phyloP scores from a whole-genome alignment of 2,329 filamentous ascomycete species.

The Calonectria hongkongensis region DNA sequence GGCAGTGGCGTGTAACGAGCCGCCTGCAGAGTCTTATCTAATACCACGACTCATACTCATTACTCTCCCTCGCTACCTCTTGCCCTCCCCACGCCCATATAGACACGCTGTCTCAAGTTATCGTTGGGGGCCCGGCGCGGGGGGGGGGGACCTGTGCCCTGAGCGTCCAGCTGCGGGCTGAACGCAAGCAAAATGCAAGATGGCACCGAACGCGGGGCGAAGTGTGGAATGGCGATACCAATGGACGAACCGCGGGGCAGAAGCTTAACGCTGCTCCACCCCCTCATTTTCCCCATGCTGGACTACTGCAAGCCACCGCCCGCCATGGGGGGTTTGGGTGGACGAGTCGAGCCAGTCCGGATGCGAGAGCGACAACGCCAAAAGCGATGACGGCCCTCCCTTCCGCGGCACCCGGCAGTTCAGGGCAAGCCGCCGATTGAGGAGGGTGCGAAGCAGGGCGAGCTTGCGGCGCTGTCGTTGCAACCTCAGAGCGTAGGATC shows the following conservation, averaged over 20 bases:
- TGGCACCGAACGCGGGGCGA: constrained; percentile 22
- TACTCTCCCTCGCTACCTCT: constrained; percentile 15
- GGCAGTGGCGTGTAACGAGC: constrained; percentile 6
- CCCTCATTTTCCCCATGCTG: constrained; percentile 53
- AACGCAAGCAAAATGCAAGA: constrained; percentile 16
- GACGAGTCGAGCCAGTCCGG: neutral
- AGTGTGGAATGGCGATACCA: constrained; percentile 15
- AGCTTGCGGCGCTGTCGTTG: constrained; percentile 13
- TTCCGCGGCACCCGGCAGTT: constrained; percentile 33
- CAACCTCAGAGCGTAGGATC: constrained; percentile 4
- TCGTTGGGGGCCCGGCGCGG: constrained; percentile 10
- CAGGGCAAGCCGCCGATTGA: neutral
- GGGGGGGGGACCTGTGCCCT: neutral
- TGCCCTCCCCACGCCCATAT: constrained; percentile 33
- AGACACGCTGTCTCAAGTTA: constrained; percentile 3
- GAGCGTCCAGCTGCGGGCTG: constrained; percentile 22
- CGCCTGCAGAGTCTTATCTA: constrained; percentile 17
- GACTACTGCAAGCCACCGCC: constrained; percentile 55
- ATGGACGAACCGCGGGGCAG: constrained; percentile 35
- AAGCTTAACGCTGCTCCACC: constrained; percentile 42
- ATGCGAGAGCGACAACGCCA: constrained; percentile 6
- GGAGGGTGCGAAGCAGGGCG: neutral
- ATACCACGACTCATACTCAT: constrained; percentile 30
- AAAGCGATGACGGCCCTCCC: constrained; percentile 18
- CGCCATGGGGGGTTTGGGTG: constrained; percentile 42